A percentile compares a stretch with the other conserved stretches of the same genome.
phyloP scores from a whole-genome alignment of 2,329 filamentous ascomycete genomes.

The Ascochyta pisi region DNA sequence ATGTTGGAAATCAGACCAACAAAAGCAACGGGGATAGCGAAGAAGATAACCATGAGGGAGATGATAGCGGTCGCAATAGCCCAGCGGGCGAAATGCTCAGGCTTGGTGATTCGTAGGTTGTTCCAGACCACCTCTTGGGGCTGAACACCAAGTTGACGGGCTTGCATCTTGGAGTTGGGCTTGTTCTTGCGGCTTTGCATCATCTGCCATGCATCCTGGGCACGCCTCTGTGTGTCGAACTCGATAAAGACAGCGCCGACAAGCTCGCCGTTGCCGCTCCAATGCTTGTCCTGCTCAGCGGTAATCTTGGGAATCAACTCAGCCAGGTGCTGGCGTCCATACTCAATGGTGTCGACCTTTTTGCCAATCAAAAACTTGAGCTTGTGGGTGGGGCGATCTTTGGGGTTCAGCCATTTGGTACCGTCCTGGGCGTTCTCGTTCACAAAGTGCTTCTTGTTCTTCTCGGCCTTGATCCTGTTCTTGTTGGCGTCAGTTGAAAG shows the following conservation, averaged over 20 bases:
- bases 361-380: constrained; percentile 52
- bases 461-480: constrained; percentile 70
- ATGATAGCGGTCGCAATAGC: constrained; percentile 49
- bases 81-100: constrained; percentile 42
- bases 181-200: constrained; percentile 46
- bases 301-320: constrained; percentile 75
- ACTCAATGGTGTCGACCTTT: constrained; percentile 77
- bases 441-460: constrained; percentile 54
- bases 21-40: constrained; percentile 54
- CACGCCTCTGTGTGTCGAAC: constrained; percentile 80
- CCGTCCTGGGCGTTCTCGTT: constrained; percentile 53
- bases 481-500: constrained; percentile 64
- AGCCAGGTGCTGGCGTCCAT: constrained; percentile 76
- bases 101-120: constrained; percentile 51
- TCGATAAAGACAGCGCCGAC: constrained; percentile 86
- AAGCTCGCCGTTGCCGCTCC: constrained; percentile 69
- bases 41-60: constrained; percentile 54
- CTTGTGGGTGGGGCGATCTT: constrained; percentile 50
- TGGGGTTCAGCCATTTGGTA: constrained; percentile 49
- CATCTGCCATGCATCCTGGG: constrained; percentile 84
- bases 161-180: constrained; percentile 46
- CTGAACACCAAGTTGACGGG: constrained; percentile 53
- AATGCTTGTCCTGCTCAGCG: constrained; percentile 70
- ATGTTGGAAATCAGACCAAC: constrained; percentile 55
- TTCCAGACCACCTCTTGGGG: constrained; percentile 58